Conservation (phyloP, 345 rosid species). For the Salix exigua region DNA sequence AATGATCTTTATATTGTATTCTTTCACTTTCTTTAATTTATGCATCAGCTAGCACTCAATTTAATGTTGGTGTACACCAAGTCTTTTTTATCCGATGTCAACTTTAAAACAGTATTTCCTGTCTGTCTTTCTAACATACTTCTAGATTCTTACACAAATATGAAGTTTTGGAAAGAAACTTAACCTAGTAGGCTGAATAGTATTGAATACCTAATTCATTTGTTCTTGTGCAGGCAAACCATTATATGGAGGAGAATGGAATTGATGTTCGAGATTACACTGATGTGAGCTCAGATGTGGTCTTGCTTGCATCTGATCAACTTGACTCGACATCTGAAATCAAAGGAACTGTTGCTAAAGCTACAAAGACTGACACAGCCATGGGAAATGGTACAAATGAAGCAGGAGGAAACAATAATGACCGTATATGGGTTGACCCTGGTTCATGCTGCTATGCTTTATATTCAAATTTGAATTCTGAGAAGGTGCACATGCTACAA, state of each 20-base stretch:
- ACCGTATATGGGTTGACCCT: constrained; percentile 77
- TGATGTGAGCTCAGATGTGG: constrained; percentile 64
- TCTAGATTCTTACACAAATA: background rate
- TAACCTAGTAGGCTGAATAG: background rate
- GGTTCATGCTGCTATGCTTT: constrained; percentile 83
- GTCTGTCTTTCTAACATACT: background rate
- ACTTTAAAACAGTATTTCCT: background rate
- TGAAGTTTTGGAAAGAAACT: background rate
- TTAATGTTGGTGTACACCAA: background rate
- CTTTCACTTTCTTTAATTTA: too few relatives aligned
- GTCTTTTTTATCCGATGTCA: background rate
- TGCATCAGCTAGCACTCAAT: background rate
- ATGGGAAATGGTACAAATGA: constrained; percentile 16
- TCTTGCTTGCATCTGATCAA: constrained; percentile 53
- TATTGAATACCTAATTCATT: background rate
- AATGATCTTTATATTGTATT: too few relatives aligned
- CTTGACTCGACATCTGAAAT: constrained; percentile 41
- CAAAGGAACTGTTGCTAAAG: constrained; percentile 8
- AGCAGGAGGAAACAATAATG: constrained; percentile 29
- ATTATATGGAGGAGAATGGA: constrained; percentile 47
- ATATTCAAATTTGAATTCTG: constrained; percentile 67
- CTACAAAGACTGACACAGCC: background rate
- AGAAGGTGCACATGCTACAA: constrained; percentile 62
- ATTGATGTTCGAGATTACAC: constrained; percentile 70
- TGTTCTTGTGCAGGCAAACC: constrained; percentile 39